These are phyloP conservation scores for Corrigiola litoralis DNA, from an alignment of 179 eudicot species.

Conservation along the genomic window DNA sequence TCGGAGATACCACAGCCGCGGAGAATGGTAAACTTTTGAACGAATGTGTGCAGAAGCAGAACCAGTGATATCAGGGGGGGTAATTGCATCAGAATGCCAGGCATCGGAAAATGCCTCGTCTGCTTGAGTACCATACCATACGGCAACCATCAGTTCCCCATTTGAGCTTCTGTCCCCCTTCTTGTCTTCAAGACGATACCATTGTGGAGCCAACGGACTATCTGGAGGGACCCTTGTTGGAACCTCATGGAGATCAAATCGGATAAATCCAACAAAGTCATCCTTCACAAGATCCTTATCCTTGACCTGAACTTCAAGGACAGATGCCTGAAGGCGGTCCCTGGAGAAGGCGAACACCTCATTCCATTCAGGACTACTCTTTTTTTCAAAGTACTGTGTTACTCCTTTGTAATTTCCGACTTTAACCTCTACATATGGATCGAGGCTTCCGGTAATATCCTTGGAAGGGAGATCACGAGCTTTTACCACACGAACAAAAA, in stretches of 20 bases:
- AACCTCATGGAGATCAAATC: slow-evolving; percentile 59
- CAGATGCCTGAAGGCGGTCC: slow-evolving; percentile 63
- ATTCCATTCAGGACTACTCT: slow-evolving; percentile 74
- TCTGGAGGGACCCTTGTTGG: slow-evolving; percentile 87
- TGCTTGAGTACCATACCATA: slow-evolving; percentile 91
- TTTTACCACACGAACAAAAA: slow-evolving; percentile 74
- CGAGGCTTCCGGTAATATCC: slow-evolving; percentile 78
- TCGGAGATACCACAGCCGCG: slow-evolving; percentile 86
- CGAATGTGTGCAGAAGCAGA: slow-evolving; percentile 42
- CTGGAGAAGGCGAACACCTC: slow-evolving; percentile 73
- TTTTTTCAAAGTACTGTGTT: slow-evolving; percentile 57
- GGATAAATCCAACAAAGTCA: slow-evolving; percentile 61
- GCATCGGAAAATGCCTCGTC: slow-evolving; percentile 92
- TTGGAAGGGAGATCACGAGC: slow-evolving; percentile 67
- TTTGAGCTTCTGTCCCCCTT: slow-evolving; percentile 44
- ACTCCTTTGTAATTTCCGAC: slow-evolving; percentile 83
- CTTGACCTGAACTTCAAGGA: slow-evolving; percentile 54
- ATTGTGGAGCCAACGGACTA: slow-evolving; percentile 85
- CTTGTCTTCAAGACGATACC: slow-evolving; percentile 71
- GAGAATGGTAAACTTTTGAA: slow-evolving; percentile 81
- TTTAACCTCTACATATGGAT: slow-evolving; percentile 80
- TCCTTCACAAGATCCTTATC: slow-evolving; percentile 81
- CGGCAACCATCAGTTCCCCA: slow-evolving; percentile 80
- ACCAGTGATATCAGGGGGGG: slow-evolving; percentile 36
- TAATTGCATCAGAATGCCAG: slow-evolving; percentile 65